These are phyloP conservation scores for Dipteronia sinensis DNA, from an alignment of 345 rosid species.

Conservation along the genomic window DNA sequence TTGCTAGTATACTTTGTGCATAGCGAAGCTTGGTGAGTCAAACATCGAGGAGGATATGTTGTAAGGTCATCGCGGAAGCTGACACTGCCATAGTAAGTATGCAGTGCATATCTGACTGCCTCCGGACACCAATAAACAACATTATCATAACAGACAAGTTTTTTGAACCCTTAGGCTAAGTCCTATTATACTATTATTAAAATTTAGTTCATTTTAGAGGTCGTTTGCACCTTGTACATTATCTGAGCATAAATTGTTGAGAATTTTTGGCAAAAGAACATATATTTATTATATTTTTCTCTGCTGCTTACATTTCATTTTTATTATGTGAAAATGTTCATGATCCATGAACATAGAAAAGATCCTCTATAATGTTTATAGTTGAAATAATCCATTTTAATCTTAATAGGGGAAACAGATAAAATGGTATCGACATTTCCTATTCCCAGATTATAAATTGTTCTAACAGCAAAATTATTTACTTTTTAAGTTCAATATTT, in stretches of 20 bases:
- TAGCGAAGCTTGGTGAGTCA: background rate
- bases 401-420: too few species aligned
- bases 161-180: background rate
- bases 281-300: background rate
- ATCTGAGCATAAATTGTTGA: background rate
- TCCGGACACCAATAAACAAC: background rate
- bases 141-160: background rate
- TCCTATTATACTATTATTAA: too few species aligned
- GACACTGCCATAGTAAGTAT: background rate
- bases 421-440: background rate
- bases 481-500: too few species aligned
- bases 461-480: background rate
- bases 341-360: background rate
- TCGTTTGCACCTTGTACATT: background rate
- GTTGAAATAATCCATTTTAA: too few species aligned
- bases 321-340: background rate
- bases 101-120: background rate
- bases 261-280: background rate
- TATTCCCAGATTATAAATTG: background rate
- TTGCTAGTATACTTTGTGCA: background rate
- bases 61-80: slow-evolving; percentile 3
- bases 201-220: background rate
- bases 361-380: too few species aligned
- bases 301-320: background rate
- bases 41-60: background rate